Conservation (phyloP, 805 yeast genomes). For the Spathaspora passalidarum region DNA sequence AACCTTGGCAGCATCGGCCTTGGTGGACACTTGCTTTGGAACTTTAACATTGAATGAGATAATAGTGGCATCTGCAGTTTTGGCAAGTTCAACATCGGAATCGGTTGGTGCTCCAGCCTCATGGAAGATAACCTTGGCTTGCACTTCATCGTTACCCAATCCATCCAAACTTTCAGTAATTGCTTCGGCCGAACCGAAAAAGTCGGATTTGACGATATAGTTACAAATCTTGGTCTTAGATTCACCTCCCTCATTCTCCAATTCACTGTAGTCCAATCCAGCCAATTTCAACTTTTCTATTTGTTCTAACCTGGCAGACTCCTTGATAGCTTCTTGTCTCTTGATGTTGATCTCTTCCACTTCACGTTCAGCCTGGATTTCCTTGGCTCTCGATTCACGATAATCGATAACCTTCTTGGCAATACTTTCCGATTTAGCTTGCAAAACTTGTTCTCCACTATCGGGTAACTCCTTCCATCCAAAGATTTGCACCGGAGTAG, state of each 20-base stretch:
- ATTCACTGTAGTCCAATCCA: constrained; percentile 55
- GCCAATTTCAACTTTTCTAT: constrained; percentile 56
- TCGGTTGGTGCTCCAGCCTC: constrained; percentile 76
- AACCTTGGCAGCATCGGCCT: constrained; percentile 59
- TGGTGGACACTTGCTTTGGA: constrained; percentile 58
- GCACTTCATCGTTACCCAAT: constrained; percentile 85
- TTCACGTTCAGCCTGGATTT: constrained; percentile 56
- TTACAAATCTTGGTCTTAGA: constrained; percentile 34
- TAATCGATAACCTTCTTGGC: constrained; percentile 76
- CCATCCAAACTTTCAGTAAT: constrained; percentile 75
- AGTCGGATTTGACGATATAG: constrained; percentile 85
- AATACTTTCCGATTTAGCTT: constrained; percentile 67
- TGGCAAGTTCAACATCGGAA: constrained; percentile 39
- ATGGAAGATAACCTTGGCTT: constrained; percentile 61
- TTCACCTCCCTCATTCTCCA: constrained; percentile 26
- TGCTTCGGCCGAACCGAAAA: constrained; percentile 93
- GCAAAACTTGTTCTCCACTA: constrained; percentile 82
- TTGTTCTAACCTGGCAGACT: constrained; percentile 49
- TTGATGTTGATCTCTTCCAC: constrained; percentile 70
- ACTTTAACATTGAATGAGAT: constrained; percentile 74
- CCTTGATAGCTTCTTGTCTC: constrained; percentile 53
- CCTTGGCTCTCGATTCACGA: constrained; percentile 52
- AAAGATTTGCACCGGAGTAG: constrained; percentile 83
- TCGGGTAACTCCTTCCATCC: constrained; percentile 95
- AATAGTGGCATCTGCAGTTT: constrained; percentile 56